phyloP scores from a whole-genome alignment of 148 eudicot species.

The Vaccinium darrowii region DNA sequence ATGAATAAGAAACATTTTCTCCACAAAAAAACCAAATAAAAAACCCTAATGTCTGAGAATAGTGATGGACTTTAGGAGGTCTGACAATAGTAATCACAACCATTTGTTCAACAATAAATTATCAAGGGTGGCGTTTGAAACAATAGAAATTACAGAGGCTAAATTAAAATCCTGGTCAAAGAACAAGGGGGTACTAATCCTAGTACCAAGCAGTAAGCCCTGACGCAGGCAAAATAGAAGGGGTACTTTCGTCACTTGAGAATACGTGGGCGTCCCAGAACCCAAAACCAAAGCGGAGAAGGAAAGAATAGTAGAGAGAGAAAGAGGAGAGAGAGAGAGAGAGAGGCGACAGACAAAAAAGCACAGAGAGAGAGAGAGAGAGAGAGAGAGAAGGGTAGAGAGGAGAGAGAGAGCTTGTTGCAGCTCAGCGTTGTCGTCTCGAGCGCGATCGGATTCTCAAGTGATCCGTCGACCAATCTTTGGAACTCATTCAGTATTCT shows the following conservation, averaged over 20 bases:
- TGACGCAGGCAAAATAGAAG: neutral
- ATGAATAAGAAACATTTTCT: too few species aligned
- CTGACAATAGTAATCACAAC: too few species aligned
- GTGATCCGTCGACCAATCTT: constrained; percentile 11
- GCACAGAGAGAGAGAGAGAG: neutral
- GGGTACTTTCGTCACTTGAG: neutral
- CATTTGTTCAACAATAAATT: too few species aligned
- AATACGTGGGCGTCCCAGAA: neutral
- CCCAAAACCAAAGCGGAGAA: neutral
- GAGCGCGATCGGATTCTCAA: constrained; percentile 10
- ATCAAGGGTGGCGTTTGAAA: too few species aligned
- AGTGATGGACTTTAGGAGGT: too few species aligned
- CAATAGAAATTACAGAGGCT: too few species aligned
- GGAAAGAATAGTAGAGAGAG: neutral
- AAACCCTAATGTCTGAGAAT: too few species aligned
- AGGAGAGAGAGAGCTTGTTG: constrained; percentile 17
- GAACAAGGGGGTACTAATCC: too few species aligned
- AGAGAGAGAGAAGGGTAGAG: neutral
- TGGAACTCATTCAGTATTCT: neutral
- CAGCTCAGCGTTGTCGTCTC: neutral
- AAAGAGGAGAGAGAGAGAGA: neutral
- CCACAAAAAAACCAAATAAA: too few species aligned
- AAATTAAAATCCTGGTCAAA: too few species aligned
- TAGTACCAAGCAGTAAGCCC: too few species aligned
- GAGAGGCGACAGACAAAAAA: neutral